Evolutionary conservation across 2,329 filamentous ascomycete species (phyloP).

Genomic region (Xylariaceae sp.): DNA sequence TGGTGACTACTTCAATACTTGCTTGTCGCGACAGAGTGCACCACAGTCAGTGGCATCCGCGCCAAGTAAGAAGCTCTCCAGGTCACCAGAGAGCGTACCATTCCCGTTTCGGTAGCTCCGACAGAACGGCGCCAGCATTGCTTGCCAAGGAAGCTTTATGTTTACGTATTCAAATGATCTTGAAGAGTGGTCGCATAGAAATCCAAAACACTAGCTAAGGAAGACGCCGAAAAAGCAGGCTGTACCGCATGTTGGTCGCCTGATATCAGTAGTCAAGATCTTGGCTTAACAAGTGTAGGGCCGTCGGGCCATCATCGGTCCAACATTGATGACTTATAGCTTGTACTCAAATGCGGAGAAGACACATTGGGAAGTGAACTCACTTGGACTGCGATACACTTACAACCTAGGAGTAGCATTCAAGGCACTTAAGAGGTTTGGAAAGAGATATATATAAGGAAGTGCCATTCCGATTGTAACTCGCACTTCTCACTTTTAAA

Average conservation of each 20-base stretch:
- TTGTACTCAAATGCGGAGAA: slow-evolving; percentile 21
- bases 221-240: background rate
- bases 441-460: slow-evolving; percentile 1
- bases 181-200: background rate
- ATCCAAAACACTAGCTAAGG: background rate
- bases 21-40: background rate
- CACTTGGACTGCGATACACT: slow-evolving; percentile 5
- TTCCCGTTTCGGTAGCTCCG: slow-evolving; percentile 23
- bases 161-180: no score
- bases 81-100: background rate
- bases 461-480: background rate
- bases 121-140: background rate
- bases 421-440: background rate
- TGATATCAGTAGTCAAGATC: background rate
- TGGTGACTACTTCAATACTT: background rate
- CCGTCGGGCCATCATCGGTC: background rate
- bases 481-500: background rate
- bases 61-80: background rate
- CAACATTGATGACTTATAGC: no score
- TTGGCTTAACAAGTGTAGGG: slow-evolving; percentile 1
- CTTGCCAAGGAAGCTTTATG: background rate
- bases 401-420: no score
- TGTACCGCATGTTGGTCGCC: slow-evolving; percentile 1
- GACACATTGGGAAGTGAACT: slow-evolving; percentile 4
- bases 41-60: background rate